Conservation (phyloP, 306 rosid genomes). For the Trichosanthes cucumerina region DNA sequence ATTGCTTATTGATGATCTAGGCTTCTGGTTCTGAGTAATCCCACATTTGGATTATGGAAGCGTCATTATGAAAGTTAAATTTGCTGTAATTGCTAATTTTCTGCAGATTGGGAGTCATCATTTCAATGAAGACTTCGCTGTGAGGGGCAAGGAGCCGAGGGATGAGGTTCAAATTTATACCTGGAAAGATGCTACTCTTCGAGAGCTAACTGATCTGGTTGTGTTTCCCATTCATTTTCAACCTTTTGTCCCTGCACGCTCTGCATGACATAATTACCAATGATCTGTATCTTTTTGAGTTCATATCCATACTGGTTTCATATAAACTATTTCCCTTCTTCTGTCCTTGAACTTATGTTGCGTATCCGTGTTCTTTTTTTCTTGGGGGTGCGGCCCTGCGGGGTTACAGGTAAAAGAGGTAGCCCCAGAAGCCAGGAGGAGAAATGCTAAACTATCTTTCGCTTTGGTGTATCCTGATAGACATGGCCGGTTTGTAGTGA, state of each 20-base stretch:
- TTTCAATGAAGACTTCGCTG: conserved; percentile 61
- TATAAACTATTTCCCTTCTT: neutral
- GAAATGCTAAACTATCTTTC: conserved; percentile 79
- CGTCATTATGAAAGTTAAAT: neutral
- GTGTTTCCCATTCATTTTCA: neutral
- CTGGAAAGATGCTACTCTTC: conserved; percentile 93
- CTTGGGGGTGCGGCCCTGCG: too few species aligned
- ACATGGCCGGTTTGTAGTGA: conserved; percentile 65
- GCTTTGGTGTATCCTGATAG: conserved; percentile 94
- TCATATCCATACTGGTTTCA: neutral
- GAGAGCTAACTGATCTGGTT: conserved; percentile 87
- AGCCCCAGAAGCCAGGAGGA: conserved; percentile 78
- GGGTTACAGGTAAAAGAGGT: conserved; percentile 72
- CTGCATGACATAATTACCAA: neutral
- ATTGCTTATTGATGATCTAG: neutral
- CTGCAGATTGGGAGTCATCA: conserved; percentile 67
- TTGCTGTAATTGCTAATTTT: neutral
- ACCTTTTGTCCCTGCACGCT: conserved; percentile 1
- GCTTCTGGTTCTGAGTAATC: neutral
- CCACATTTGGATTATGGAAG: neutral
- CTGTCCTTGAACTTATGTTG: neutral
- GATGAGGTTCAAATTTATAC: conserved; percentile 98
- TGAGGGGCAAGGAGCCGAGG: conserved; percentile 87
- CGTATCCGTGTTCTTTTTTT: neutral
- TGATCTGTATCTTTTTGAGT: neutral